Percentiles rank a stretch among this genome's conserved stretches.
phyloP scores from a whole-genome alignment of 768 basidiomycete species.

The Bullera alba region DNA sequence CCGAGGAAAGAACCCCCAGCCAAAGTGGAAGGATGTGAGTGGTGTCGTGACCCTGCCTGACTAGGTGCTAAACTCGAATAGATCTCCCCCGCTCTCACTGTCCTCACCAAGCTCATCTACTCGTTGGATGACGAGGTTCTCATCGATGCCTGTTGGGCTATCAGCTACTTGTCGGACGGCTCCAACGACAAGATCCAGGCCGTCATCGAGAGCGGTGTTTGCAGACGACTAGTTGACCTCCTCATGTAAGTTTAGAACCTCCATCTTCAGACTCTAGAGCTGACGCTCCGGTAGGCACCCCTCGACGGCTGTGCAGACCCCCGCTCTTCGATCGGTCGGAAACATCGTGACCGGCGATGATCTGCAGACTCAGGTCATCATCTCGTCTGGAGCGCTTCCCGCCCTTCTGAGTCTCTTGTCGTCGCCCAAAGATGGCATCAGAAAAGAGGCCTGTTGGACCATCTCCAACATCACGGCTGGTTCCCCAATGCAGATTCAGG shows the following conservation, averaged over 20 bases:
- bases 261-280: background rate
- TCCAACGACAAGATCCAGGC: conserved; percentile 99
- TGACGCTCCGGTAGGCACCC: conserved; percentile 44
- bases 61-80: conserved; percentile 39
- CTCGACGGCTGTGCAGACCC: conserved; percentile 86
- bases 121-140: conserved; percentile 97
- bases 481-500: conserved; percentile 91
- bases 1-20: conserved; percentile 94
- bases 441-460: conserved; percentile 99
- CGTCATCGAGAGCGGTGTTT: conserved; percentile 96
- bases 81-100: conserved; percentile 96
- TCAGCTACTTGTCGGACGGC: conserved; percentile 97
- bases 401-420: conserved; percentile 87
- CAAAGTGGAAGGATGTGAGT: conserved; percentile 89
- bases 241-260: conserved; percentile 57
- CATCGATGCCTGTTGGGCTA: conserved; percentile 99
- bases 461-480: conserved; percentile 98
- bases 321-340: conserved; percentile 93
- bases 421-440: conserved; percentile 95
- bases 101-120: conserved; percentile 95
- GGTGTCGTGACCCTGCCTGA: background rate
- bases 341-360: conserved; percentile 99
- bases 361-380: conserved; percentile 97
- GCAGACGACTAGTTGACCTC: conserved; percentile 91
- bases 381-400: conserved; percentile 92